These are phyloP conservation scores for Talinum fruticosum DNA, from an alignment of 148 eudicot genomes.

Conservation along the genomic window DNA sequence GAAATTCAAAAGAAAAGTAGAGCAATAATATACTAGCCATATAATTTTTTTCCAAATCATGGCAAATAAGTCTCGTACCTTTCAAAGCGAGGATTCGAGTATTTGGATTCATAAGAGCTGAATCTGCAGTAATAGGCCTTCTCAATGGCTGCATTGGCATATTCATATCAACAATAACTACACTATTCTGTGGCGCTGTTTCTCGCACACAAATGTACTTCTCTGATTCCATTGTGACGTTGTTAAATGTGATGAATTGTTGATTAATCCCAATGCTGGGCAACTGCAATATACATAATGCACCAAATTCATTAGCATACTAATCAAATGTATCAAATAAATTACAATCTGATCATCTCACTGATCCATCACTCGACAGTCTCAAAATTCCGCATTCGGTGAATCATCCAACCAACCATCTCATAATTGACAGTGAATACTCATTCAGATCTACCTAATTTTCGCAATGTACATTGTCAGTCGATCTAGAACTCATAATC, in stretches of 20 bases:
- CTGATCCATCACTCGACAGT: conserved; percentile 11
- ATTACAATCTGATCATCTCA: conserved; percentile 1
- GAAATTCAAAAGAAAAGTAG: background rate
- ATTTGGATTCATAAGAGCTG: conserved; percentile 94
- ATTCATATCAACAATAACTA: conserved; percentile 91
- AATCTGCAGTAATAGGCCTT: conserved; percentile 93
- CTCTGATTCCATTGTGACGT: conserved; percentile 99
- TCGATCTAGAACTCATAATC: conserved; percentile 12
- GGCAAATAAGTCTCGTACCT: conserved; percentile 44
- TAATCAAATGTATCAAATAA: conserved; percentile 15
- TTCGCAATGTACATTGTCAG: conserved; percentile 11
- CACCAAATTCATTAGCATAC: background rate
- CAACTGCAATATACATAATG: conserved; percentile 51
- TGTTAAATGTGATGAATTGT: conserved; percentile 91
- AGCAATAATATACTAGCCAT: background rate
- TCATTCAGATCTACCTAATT: conserved; percentile 26
- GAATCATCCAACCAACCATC: background rate
- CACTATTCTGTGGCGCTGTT: conserved; percentile 93
- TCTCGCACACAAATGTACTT: conserved; percentile 94
- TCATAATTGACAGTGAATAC: background rate
- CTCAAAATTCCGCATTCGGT: conserved; percentile 3
- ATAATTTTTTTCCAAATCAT: background rate
- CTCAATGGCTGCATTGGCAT: conserved; percentile 97
- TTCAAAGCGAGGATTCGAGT: conserved; percentile 81
- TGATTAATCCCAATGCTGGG: conserved; percentile 88